These are phyloP conservation scores for Yamadazyma insecticola DNA, from an alignment of 805 yeast species.

Conservation along the genomic window DNA sequence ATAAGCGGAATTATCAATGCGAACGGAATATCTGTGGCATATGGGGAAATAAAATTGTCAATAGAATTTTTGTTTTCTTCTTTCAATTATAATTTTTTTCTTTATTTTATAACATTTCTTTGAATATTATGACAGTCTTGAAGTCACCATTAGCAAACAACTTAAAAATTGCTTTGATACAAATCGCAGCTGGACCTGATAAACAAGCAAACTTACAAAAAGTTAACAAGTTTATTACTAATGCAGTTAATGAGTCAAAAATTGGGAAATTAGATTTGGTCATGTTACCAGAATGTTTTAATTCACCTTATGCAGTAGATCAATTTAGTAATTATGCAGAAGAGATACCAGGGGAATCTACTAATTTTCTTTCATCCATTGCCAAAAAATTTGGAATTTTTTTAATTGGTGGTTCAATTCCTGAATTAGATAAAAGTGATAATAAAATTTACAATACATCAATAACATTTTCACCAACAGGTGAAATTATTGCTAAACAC, in stretches of 20 bases:
- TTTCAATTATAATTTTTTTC: no score
- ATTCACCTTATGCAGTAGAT: constrained; percentile 87
- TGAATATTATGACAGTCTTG: constrained; percentile 18
- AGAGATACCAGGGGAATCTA: constrained; percentile 73
- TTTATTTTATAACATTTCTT: no score
- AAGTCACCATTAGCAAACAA: constrained; percentile 47
- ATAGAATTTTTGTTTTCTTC: no score
- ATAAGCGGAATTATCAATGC: no score
- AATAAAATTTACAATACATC: constrained; percentile 69
- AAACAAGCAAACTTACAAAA: constrained; percentile 72
- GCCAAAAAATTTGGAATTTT: constrained; percentile 63
- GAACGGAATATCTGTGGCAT: no score
- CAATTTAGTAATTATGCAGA: constrained; percentile 89
- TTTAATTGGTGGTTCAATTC: constrained; percentile 89
- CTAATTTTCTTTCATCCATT: constrained; percentile 54
- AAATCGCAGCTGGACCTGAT: constrained; percentile 76
- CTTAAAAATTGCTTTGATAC: constrained; percentile 79
- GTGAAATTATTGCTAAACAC: constrained; percentile 76
- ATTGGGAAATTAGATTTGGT: constrained; percentile 54
- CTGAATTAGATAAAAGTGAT: constrained; percentile 60
- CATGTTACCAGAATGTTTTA: constrained; percentile 93
- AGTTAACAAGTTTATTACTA: constrained; percentile 58
- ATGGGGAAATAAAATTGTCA: no score
- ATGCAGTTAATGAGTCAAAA: constrained; percentile 45
- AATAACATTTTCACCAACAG: constrained; percentile 64